Evolutionary conservation across 495 filamentous ascomycete genomes (phyloP).

Genomic region (Aspergillus campestris): DNA sequence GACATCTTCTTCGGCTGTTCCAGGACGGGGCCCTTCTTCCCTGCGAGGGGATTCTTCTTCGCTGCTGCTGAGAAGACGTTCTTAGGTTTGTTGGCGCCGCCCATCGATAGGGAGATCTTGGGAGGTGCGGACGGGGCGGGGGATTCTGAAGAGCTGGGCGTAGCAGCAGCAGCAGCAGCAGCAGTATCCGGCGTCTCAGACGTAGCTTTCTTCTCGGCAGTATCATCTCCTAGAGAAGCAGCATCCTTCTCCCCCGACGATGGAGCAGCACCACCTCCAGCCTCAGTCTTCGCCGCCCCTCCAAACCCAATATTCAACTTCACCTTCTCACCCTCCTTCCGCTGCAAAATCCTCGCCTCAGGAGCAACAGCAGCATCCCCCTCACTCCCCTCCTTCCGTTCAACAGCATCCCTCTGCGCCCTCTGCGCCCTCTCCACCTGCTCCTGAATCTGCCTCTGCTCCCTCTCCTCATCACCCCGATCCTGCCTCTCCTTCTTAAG

Average conservation of each 20-base stretch:
- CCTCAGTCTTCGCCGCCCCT: conserved; percentile 21
- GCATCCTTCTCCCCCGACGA: conserved; percentile 10
- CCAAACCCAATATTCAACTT: conserved; percentile 60
- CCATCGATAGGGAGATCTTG: conserved; percentile 52
- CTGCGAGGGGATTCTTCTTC: conserved; percentile 56
- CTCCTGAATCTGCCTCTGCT: conserved; percentile 66
- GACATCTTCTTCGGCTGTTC: conserved; percentile 69
- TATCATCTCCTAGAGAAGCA: not conserved
- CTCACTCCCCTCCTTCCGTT: conserved; percentile 33
- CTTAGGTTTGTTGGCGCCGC: conserved; percentile 52
- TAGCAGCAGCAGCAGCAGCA: conserved; percentile 13
- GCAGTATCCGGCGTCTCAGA: conserved; percentile 10
- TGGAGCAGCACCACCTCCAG: conserved; percentile 11
- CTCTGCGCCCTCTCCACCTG: conserved; percentile 68
- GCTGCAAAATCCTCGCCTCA: conserved; percentile 46
- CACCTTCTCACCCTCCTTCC: conserved; percentile 76
- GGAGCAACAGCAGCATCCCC: conserved; percentile 27
- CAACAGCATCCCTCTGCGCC: conserved; percentile 71
- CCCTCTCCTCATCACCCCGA: conserved; percentile 81
- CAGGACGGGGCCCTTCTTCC: conserved; percentile 52
- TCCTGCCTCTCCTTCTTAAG: conserved; percentile 77
- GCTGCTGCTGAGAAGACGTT: conserved; percentile 67
- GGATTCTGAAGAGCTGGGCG: conserved; percentile 6
- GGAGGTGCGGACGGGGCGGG: conserved; percentile 12
- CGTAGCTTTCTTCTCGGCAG: conserved; percentile 3